Conservation (phyloP, 2,329 filamentous ascomycete genomes). For the Trichoderma cornu-damae region DNA sequence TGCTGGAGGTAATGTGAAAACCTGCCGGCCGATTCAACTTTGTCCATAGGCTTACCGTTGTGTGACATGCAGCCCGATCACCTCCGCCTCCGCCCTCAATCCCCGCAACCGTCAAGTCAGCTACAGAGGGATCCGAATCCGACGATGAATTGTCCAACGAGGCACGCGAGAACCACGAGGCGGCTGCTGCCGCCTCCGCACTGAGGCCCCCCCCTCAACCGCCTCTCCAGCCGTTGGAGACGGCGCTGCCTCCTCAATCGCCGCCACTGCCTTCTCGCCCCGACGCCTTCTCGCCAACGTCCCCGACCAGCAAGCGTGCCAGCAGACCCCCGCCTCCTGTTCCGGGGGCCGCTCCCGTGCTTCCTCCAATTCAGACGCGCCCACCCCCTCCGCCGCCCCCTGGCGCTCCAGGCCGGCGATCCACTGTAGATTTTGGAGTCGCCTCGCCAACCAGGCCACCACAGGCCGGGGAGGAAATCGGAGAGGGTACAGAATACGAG, state of each 20-base stretch:
- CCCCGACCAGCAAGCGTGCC: constrained; percentile 49
- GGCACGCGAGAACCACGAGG: constrained; percentile 36
- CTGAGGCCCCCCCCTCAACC: constrained; percentile 38
- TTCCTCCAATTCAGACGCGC: constrained; percentile 49
- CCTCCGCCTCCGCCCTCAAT: constrained; percentile 47
- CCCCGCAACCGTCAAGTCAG: constrained; percentile 53
- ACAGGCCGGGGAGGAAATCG: constrained; percentile 56
- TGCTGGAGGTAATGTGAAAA: constrained; percentile 9
- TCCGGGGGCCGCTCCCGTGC: constrained; percentile 47
- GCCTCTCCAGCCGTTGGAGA: constrained; percentile 22
- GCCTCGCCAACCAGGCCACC: constrained; percentile 39
- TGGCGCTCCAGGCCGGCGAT: constrained; percentile 50
- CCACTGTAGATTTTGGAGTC: constrained; percentile 51
- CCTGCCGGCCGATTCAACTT: not conserved
- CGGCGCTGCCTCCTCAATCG: constrained; percentile 28
- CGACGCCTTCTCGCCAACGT: constrained; percentile 41
- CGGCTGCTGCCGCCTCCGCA: constrained; percentile 30
- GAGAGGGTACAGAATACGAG: constrained; percentile 87
- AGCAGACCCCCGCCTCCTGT: constrained; percentile 58
- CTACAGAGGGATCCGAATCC: constrained; percentile 75
- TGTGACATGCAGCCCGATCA: constrained; percentile 53
- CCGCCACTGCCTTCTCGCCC: constrained; percentile 34
- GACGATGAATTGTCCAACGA: constrained; percentile 74
- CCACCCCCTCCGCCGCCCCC: constrained; percentile 65
- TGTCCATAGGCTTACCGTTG: constrained; percentile 24